Base-by-base conservation (phyloP, 2,329 filamentous ascomycete species). In the Paecilomyces dactylethromorphus region DNA sequence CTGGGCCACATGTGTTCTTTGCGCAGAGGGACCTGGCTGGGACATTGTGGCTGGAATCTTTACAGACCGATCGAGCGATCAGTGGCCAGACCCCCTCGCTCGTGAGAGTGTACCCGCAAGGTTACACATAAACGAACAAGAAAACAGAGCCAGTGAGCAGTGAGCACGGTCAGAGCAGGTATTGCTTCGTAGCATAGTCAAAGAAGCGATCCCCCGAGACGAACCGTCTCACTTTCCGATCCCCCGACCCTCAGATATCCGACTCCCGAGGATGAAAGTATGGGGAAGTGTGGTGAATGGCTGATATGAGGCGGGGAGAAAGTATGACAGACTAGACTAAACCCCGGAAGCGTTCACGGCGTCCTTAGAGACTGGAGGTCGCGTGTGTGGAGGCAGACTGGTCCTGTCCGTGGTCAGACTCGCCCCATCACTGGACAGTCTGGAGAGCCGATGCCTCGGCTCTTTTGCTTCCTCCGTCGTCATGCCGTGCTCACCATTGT, bases 41-140 rank as follows among this genome's bases (percentile, higher is more conserved):
- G 71, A 69, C 71, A 74, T 74, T 53, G 57, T 68, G 62, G 55
- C 55, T 55, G 56, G 54, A 59, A 59, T 58, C 58, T 59, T 57
- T 54, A 53, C 49, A n/a, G 35, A 45, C 54, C 56, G 54, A 49
- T 57, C 56, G 55, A 18, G n/a, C 31, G 53, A 55, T 58, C 56
- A 56, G 55, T 53, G 26, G 50, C 21, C 50, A 21, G 50, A 52
- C 13, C 50, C 50, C 18, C 50, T 52, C 50, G 26, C 22, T n/a
- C 15, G 50, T 29, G 50, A 7, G 39, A 45, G 22, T 31, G 31
- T 35, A 45, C 58, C 56, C 57, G 54, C 56, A 57, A 57, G 51
- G 49, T 52, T n/a, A 32, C 26, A 59, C 56, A 33, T 60, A 51
- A 59, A 52, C 35, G 53, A 31, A 54, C 21, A 31, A 29, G 22